phyloP scores from a whole-genome alignment of 2,329 filamentous ascomycete species.

The Penicillium decumbens region DNA sequence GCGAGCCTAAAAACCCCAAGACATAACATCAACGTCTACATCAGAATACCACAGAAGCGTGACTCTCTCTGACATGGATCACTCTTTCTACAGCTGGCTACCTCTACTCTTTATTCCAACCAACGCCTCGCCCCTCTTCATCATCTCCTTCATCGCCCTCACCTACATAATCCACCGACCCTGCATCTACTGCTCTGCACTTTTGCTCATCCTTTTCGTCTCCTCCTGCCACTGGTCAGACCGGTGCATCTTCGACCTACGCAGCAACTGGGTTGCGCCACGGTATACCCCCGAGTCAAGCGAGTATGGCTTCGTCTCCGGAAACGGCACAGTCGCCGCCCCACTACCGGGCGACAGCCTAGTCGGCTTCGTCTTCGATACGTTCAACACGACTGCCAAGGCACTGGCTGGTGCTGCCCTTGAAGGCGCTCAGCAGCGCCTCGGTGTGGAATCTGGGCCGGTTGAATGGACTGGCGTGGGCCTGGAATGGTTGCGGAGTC shows the following conservation, averaged over 20 bases:
- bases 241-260: slow-evolving; percentile 88
- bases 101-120: slow-evolving; percentile 84
- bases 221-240: slow-evolving; percentile 88
- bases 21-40: not conserved
- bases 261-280: slow-evolving; percentile 89
- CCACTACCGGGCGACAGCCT: slow-evolving; percentile 31
- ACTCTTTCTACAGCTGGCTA: slow-evolving; percentile 60
- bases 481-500: slow-evolving; percentile 77
- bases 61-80: not conserved
- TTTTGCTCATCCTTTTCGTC: slow-evolving; percentile 89
- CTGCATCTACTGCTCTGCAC: slow-evolving; percentile 95
- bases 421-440: slow-evolving; percentile 52
- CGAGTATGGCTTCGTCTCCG: slow-evolving; percentile 7
- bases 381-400: slow-evolving; percentile 65
- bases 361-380: slow-evolving; percentile 39
- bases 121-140: slow-evolving; percentile 78
- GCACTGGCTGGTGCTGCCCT: slow-evolving; percentile 64
- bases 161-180: slow-evolving; percentile 95
- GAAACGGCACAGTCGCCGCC: slow-evolving; percentile 16
- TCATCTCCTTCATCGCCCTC: slow-evolving; percentile 82
- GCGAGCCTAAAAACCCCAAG: not conserved
- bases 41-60: not conserved
- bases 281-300: slow-evolving; percentile 47
- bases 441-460: slow-evolving; percentile 38
- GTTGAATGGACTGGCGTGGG: slow-evolving; percentile 71